phyloP scores from a whole-genome alignment of 441 rosid species.

The Eutrema salsugineum region DNA sequence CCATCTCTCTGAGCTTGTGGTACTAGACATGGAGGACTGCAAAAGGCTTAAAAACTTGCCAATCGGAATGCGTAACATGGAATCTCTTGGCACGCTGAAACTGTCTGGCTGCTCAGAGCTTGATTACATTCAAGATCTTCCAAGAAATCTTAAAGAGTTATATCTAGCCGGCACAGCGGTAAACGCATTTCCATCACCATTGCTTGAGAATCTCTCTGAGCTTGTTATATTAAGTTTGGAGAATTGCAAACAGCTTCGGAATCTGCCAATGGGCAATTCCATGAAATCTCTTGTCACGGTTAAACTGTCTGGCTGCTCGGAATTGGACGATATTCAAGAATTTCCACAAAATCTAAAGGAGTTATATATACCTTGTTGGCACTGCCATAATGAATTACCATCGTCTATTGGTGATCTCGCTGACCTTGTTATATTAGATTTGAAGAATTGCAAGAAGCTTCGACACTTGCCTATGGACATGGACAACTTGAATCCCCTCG shows the following conservation, averaged over 20 bases:
- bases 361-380: not conserved
- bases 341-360: not conserved
- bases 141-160: conserved; percentile 8
- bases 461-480: too few relatives aligned
- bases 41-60: not conserved
- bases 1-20: not conserved
- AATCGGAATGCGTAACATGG: not conserved
- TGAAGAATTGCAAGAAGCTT: too few relatives aligned
- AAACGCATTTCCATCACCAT: not conserved
- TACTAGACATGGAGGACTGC: conserved; percentile 16
- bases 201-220: not conserved
- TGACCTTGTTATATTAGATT: too few relatives aligned
- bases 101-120: conserved; percentile 11
- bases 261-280: too few relatives aligned
- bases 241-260: too few relatives aligned
- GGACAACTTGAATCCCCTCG: too few relatives aligned
- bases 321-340: not conserved
- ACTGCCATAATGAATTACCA: not conserved
- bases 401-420: not conserved
- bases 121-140: not conserved
- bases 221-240: too few relatives aligned
- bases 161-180: not conserved
- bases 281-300: too few relatives aligned
- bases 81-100: not conserved
- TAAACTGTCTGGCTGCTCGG: not conserved